Conservation (phyloP, 2,329 filamentous ascomycete genomes). For the Ophiocordyceps polyrhachis-furcata region DNA sequence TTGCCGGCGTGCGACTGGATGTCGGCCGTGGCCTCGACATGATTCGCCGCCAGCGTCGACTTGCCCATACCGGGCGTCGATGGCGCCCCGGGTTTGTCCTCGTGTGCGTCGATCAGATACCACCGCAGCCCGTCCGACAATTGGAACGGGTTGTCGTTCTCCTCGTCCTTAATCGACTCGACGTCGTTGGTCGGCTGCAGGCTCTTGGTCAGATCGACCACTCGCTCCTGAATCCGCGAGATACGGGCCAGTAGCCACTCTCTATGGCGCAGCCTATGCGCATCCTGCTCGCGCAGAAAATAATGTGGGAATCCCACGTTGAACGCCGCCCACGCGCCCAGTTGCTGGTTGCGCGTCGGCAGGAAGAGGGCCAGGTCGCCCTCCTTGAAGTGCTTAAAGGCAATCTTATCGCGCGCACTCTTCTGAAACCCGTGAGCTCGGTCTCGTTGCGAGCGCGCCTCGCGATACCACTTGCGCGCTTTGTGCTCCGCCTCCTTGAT, state of each 20-base stretch:
- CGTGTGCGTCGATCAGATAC: slow-evolving; percentile 85
- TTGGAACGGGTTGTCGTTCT: slow-evolving; percentile 94
- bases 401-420: slow-evolving; percentile 89
- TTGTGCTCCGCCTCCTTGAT: slow-evolving; percentile 88
- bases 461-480: slow-evolving; percentile 82
- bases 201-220: slow-evolving; percentile 79
- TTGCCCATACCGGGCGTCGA: slow-evolving; percentile 85
- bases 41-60: slow-evolving; percentile 74
- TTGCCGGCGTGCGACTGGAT: slow-evolving; percentile 32
- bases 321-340: slow-evolving; percentile 93
- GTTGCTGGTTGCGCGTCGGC: slow-evolving; percentile 84
- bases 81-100: slow-evolving; percentile 82
- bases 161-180: slow-evolving; percentile 38
- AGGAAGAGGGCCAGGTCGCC: slow-evolving; percentile 88
- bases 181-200: slow-evolving; percentile 32
- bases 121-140: slow-evolving; percentile 86
- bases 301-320: slow-evolving; percentile 96
- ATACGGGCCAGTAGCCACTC: slow-evolving; percentile 98
- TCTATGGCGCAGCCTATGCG: slow-evolving; percentile 62
- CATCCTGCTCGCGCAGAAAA: slow-evolving; percentile 84
- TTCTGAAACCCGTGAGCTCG: slow-evolving; percentile 64
- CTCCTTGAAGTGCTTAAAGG: slow-evolving; percentile 89
- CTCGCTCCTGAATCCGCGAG: slow-evolving; percentile 72
- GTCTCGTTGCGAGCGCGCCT: slow-evolving; percentile 72
- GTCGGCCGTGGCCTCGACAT: slow-evolving; percentile 70